Percentiles rank a stretch among this genome's conserved stretches.
These are phyloP conservation scores for Penicillium decumbens DNA, from an alignment of 2,329 filamentous ascomycete genomes.

Conservation along the genomic window DNA sequence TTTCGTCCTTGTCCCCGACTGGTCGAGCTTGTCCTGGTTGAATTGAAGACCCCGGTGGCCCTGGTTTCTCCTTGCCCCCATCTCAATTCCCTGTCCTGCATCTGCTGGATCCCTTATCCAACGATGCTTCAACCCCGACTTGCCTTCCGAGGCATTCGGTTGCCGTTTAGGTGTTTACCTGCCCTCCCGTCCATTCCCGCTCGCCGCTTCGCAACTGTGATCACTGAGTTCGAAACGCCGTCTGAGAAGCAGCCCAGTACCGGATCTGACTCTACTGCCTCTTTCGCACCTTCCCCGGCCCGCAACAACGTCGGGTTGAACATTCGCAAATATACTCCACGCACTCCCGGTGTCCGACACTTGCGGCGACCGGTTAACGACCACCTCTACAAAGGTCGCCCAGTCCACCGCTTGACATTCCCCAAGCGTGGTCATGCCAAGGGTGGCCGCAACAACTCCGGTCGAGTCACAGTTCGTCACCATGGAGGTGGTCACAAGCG, in stretches of 20 bases:
- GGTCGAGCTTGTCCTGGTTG: background rate
- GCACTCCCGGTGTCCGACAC: conserved; percentile 88
- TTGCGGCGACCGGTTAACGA: conserved; percentile 89
- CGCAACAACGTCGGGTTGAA: conserved; percentile 42
- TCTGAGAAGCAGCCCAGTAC: conserved; percentile 33
- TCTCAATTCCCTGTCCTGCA: background rate
- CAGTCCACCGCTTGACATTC: conserved; percentile 76
- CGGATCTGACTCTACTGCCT: conserved; percentile 34
- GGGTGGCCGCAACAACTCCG: conserved; percentile 85
- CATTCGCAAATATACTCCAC: conserved; percentile 84
- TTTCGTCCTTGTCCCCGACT: conserved; percentile 15
- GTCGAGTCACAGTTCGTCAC: conserved; percentile 82
- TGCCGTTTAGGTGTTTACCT: conserved; percentile 46
- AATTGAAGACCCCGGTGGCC: background rate
- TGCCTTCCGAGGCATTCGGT: conserved; percentile 50
- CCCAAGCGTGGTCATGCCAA: conserved; percentile 89
- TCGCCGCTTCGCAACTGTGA: conserved; percentile 52
- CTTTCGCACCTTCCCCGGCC: conserved; percentile 46
- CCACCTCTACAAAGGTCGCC: conserved; percentile 91
- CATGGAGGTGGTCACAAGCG: conserved; percentile 87
- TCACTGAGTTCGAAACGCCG: conserved; percentile 35
- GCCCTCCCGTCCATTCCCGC: conserved; percentile 32
- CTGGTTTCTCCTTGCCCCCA: background rate
- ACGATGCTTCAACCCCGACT: conserved; percentile 65
- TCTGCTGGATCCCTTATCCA: background rate